Evolutionary conservation across 116 monocot genomes (phyloP), one percentile per base, ranked within the genome.

Genomic region (Iris pallida): DNA sequence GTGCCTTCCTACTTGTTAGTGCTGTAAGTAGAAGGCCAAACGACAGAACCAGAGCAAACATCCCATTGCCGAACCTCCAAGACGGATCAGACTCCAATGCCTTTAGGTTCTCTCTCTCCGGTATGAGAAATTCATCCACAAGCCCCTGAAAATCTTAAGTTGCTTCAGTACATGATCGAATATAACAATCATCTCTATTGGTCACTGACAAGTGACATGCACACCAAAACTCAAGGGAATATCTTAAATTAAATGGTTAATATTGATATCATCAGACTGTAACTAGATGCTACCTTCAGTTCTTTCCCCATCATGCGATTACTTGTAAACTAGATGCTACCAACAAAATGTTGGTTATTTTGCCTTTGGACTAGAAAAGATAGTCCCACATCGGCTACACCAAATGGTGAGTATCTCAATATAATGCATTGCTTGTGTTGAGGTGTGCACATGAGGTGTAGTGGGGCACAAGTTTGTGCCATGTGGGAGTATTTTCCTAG

Each of bases 21-120:
- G 84, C 79, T 41, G 90, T 91, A 15, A 87, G 81, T 5, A 91
- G 81, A 75, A 91, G 90, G 56, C 90, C 90, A 79, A 91, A 91
- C 5, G 90, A 91, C 45, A 91, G 70, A 57, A 91, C 87, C 17
- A 91, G 64, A 20, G 90, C 90, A 75, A 91, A 91, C 90, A 91
- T 91, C 47, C 90, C 90, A 72, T 91, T 91, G 49, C 87, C 81
- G 58, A 91, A 91, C 17, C 84, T 76, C 90, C 87, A 87, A 8
- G 90, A 75, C 40, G 68, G 78, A 12, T 63, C 4, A 57, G 75
- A 87, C 53, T 84, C 76, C 4, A 59, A 18, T 41, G 72, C 60
- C 57, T 63, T 75, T 6, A 79, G 75, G 55, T 84, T 74, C 40
- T 81, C 90, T 58, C 87, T 81, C 56, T 87, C 54, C 41, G 90